phyloP scores from a whole-genome alignment of 2,329 filamentous ascomycete genomes.

The Hawksworthiomyces lignivorus region DNA sequence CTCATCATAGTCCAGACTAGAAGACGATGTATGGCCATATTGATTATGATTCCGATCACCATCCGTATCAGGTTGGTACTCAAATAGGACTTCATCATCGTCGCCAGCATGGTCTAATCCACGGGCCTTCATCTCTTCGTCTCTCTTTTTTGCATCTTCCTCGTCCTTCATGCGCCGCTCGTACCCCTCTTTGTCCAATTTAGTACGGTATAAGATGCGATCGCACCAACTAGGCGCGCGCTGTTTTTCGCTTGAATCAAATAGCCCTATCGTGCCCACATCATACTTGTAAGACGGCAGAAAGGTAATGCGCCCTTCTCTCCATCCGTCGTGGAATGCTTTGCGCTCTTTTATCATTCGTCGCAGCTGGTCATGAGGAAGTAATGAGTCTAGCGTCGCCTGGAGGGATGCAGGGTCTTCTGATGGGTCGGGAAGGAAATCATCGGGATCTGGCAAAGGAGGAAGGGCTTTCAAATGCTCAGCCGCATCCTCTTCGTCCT shows the following conservation, averaged over 20 bases:
- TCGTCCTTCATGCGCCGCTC: slow-evolving; percentile 57
- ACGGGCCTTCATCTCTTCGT: slow-evolving; percentile 77
- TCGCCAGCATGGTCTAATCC: slow-evolving; percentile 67
- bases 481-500: slow-evolving; percentile 13
- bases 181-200: slow-evolving; percentile 59
- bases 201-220: slow-evolving; percentile 78
- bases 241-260: slow-evolving; percentile 92
- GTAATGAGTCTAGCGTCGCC: slow-evolving; percentile 76
- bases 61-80: slow-evolving; percentile 81
- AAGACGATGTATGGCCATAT: background rate
- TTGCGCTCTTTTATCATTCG: slow-evolving; percentile 67
- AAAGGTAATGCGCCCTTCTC: slow-evolving; percentile 80
- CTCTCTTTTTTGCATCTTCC: slow-evolving; percentile 59
- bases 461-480: slow-evolving; percentile 29
- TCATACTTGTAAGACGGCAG: slow-evolving; percentile 98
- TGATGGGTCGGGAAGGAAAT: slow-evolving; percentile 58
- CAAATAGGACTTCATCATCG: slow-evolving; percentile 79
- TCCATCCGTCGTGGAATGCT: slow-evolving; percentile 86
- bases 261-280: slow-evolving; percentile 81
- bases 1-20: slow-evolving; percentile 51
- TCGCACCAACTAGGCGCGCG: slow-evolving; percentile 96
- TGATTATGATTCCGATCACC: slow-evolving; percentile 26
- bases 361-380: slow-evolving; percentile 82
- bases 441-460: slow-evolving; percentile 53
- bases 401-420: slow-evolving; percentile 81